phyloP scores from a whole-genome alignment of 2,329 filamentous ascomycete genomes.

The Paracorniculantispora psalliotae region DNA sequence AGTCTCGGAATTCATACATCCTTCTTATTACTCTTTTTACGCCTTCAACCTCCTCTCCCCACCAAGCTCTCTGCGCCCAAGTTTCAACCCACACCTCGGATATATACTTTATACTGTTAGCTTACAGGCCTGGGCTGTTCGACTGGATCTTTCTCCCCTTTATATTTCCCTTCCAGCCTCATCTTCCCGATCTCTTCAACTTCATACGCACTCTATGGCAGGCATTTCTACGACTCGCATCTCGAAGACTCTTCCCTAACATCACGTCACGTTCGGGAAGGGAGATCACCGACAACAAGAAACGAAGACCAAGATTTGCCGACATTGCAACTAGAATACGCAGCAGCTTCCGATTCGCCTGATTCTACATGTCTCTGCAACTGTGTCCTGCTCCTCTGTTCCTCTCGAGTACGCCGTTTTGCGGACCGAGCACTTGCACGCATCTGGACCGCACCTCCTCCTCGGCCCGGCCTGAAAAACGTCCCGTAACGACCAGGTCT shows the following conservation, averaged over 20 bases:
- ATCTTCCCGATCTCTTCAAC: neutral
- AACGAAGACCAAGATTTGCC: neutral
- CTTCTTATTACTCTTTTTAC: neutral
- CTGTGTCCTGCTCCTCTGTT: neutral
- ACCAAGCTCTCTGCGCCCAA: neutral
- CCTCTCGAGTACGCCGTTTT: neutral
- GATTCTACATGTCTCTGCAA: conserved; percentile 8
- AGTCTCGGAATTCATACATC: neutral
- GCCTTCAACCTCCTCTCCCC: neutral
- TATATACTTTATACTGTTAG: neutral
- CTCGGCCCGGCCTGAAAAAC: neutral
- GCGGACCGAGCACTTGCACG: neutral
- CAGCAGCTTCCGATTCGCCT: too few species aligned
- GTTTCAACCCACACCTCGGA: neutral
- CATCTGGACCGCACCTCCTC: neutral
- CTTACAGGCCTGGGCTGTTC: neutral
- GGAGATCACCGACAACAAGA: neutral
- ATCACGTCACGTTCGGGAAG: neutral
- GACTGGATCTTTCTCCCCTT: neutral
- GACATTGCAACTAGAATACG: neutral
- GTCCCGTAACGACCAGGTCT: neutral
- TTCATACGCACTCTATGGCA: neutral
- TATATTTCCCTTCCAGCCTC: neutral
- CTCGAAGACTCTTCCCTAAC: neutral
- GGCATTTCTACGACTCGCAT: neutral